phyloP scores from a whole-genome alignment of 495 filamentous ascomycete species.

The Emericellopsis terricola region DNA sequence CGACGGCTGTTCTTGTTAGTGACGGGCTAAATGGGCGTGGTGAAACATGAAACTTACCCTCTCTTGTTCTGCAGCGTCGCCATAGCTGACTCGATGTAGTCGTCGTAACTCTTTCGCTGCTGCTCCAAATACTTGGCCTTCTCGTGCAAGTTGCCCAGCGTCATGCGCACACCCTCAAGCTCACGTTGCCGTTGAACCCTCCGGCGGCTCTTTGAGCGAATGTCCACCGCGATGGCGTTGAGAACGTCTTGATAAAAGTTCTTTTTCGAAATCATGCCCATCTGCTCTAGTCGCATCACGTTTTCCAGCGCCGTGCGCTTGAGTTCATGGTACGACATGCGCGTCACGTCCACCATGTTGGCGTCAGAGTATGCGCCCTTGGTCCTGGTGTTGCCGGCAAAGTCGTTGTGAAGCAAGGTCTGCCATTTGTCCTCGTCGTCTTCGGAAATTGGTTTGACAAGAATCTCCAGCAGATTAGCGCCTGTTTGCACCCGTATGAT shows the following conservation, averaged over 20 bases:
- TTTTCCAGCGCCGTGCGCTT: constrained; percentile 91
- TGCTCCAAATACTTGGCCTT: constrained; percentile 86
- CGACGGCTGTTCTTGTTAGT: constrained; percentile 2
- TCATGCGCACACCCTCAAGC: constrained; percentile 72
- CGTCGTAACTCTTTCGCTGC: constrained; percentile 92
- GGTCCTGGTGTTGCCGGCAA: constrained; percentile 45
- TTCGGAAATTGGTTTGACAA: constrained; percentile 68
- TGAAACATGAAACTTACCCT: constrained; percentile 28
- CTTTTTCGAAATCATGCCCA: constrained; percentile 70
- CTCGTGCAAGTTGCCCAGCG: constrained; percentile 67
- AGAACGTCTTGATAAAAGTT: constrained; percentile 94
- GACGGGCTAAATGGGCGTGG: too few species aligned
- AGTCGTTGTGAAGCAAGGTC: constrained; percentile 65
- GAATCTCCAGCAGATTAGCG: constrained; percentile 81
- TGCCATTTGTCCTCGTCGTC: constrained; percentile 89
- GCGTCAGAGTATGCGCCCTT: constrained; percentile 82
- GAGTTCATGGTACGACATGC: constrained; percentile 79
- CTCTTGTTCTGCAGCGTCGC: constrained; percentile 96
- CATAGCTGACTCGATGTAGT: constrained; percentile 99
- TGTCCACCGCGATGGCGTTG: constrained; percentile 91
- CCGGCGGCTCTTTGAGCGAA: constrained; percentile 87
- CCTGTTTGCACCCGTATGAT: constrained; percentile 94
- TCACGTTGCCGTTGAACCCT: constrained; percentile 81
- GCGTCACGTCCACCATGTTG: constrained; percentile 72
- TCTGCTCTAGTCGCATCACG: constrained; percentile 69